Evolutionary conservation across 495 filamentous ascomycete species (phyloP).

Genomic region (Pseudomonodictys pantanalensis): DNA sequence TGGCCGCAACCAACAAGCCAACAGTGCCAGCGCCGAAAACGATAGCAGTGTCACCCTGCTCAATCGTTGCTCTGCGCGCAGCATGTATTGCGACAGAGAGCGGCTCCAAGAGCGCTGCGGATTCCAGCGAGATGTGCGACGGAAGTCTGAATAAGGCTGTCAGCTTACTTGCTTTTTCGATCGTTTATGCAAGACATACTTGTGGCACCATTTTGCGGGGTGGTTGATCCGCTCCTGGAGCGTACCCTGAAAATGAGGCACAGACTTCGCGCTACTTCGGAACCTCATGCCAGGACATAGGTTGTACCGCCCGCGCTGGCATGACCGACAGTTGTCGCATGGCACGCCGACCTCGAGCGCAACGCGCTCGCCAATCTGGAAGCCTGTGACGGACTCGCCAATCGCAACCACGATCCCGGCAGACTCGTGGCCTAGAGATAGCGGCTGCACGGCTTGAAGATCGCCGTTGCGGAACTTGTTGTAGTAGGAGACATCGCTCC

Average conservation of each 20-base stretch:
- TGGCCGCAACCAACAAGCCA: constrained; percentile 36
- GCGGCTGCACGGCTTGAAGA: constrained; percentile 30
- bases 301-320: constrained; percentile 40
- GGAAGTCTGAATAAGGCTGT: constrained; percentile 33
- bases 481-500: constrained; percentile 38
- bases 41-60: constrained; percentile 37
- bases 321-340: constrained; percentile 38
- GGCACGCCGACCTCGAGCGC: constrained; percentile 39
- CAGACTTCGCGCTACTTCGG: constrained; percentile 39
- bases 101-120: constrained; percentile 36
- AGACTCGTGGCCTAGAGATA: constrained; percentile 37
- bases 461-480: constrained; percentile 39
- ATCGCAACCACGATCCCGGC: constrained; percentile 38
- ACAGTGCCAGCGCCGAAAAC: constrained; percentile 39
- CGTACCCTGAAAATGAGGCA: constrained; percentile 40
- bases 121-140: constrained; percentile 31
- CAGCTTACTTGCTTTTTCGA: constrained; percentile 21
- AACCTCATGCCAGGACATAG: constrained; percentile 38
- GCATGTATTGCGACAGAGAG: constrained; percentile 39
- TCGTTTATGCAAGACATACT: constrained; percentile 36
- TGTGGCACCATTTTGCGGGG: constrained; percentile 40
- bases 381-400: constrained; percentile 35
- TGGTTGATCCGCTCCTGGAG: constrained; percentile 40
- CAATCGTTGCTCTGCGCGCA: constrained; percentile 29
- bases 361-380: constrained; percentile 36